A percentile compares a stretch with the other conserved stretches of the same genome.
Evolutionary conservation across 1,284 basidiomycete genomes (phyloP).

Genomic region (Afroboletus lepidellus): DNA sequence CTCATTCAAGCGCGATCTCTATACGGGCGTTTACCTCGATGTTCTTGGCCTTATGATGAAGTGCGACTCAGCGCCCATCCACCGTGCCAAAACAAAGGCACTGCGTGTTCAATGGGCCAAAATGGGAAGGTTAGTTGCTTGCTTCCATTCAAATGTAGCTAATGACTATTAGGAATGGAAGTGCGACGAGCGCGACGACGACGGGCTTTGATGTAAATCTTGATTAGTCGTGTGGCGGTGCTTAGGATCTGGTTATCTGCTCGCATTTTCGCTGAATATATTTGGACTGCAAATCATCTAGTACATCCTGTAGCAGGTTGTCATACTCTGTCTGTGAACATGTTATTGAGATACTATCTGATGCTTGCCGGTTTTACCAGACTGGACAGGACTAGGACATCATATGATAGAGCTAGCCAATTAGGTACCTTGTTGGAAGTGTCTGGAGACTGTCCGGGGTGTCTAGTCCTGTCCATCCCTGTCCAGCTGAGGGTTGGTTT

Average conservation of each 20-base stretch:
- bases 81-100: constrained; percentile 3
- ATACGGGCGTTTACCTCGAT: constrained; percentile 1
- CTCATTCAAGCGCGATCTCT: constrained; percentile 11
- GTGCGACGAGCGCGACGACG: no score
- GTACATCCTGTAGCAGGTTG: neutral
- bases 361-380: no score
- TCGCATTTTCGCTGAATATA: no score
- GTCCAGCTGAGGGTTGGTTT: no score
- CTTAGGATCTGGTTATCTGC: no score
- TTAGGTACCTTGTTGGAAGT: no score
- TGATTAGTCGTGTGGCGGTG: neutral
- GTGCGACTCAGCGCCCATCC: constrained; percentile 4
- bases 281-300: no score
- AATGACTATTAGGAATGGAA: neutral
- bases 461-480: no score
- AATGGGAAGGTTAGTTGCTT: neutral
- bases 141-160: no score
- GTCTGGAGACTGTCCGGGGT: no score
- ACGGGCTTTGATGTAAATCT: neutral
- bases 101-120: constrained; percentile 1
- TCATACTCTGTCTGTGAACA: neutral
- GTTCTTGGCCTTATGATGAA: constrained; percentile 5
- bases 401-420: neutral
- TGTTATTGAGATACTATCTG: no score
- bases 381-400: no score